Percentiles rank a stretch among this genome's conserved stretches.
These are phyloP conservation scores for Pseudomicrostroma phylloplanum DNA, from an alignment of 1,284 basidiomycete species.

Conservation along the genomic window DNA sequence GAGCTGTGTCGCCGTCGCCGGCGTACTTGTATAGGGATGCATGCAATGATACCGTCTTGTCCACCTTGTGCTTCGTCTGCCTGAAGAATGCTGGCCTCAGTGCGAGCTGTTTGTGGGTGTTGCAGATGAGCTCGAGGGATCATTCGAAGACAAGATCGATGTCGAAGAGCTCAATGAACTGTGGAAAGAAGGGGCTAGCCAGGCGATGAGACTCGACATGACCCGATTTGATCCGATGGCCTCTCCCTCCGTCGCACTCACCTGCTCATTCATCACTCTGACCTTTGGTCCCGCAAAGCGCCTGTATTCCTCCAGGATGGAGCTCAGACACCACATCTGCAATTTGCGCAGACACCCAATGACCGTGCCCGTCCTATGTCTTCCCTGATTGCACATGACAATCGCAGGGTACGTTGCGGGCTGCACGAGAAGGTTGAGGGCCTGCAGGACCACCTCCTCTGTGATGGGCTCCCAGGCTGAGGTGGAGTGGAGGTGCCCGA, in stretches of 20 bases:
- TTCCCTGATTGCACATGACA: slow-evolving; percentile 57
- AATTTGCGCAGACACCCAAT: slow-evolving; percentile 54
- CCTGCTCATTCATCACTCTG: slow-evolving; percentile 56
- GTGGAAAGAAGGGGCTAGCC: not conserved
- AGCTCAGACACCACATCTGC: slow-evolving; percentile 56
- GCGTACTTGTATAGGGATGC: too few species aligned
- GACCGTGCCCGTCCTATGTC: slow-evolving; percentile 56
- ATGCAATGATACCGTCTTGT: too few species aligned
- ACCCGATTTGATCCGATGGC: not conserved
- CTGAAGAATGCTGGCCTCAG: too few species aligned
- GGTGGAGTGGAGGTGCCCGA: slow-evolving; percentile 52
- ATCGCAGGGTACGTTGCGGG: slow-evolving; percentile 55
- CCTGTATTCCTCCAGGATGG: slow-evolving; percentile 57
- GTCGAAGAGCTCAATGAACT: slow-evolving; percentile 59
- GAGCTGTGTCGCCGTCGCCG: too few species aligned
- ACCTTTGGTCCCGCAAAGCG: slow-evolving; percentile 57
- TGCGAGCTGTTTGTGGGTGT: too few species aligned
- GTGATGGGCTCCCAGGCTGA: slow-evolving; percentile 53
- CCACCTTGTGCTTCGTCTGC: too few species aligned
- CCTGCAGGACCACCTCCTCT: slow-evolving; percentile 57
- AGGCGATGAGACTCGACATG: slow-evolving; percentile 6
- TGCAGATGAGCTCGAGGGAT: too few species aligned
- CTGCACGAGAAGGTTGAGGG: slow-evolving; percentile 55
- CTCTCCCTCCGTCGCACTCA: slow-evolving; percentile 24
- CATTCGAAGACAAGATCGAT: slow-evolving; percentile 55